Evolutionary conservation across 371 early-diverging fungal genomes (phyloP).

Genomic region (Rhizopus stolonifer): DNA sequence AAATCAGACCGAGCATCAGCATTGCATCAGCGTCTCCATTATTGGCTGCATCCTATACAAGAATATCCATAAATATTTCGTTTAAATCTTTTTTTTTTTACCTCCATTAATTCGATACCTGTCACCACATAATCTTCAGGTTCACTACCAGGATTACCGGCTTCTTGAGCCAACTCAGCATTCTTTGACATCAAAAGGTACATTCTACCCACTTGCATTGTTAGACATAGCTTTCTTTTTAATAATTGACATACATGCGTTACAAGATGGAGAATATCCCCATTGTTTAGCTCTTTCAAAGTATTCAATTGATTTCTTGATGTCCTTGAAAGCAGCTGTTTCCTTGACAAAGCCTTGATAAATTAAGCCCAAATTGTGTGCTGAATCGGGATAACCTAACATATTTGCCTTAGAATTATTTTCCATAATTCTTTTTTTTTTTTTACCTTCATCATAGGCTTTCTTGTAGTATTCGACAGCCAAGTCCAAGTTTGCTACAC

Average conservation of each 20-base stretch:
- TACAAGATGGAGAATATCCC: constrained; percentile 57
- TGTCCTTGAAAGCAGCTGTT: constrained; percentile 39
- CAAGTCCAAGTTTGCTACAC: constrained; percentile 37
- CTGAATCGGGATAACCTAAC: constrained; percentile 59
- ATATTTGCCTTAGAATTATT: not conserved
- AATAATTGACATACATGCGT: constrained; percentile 36
- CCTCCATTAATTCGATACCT: constrained; percentile 58
- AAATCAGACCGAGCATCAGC: constrained; percentile 59
- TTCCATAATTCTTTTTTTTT: not conserved
- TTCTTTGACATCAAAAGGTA: constrained; percentile 52
- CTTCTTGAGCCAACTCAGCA: constrained; percentile 38
- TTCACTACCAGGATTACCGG: constrained; percentile 44
- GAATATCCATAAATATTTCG: not conserved
- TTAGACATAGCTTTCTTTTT: not conserved
- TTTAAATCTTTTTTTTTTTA: not conserved
- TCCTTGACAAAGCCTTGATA: constrained; percentile 51
- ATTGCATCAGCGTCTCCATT: constrained; percentile 58
- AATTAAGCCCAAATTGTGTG: constrained; percentile 60
- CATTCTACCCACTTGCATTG: constrained; percentile 37
- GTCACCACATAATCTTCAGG: constrained; percentile 56
- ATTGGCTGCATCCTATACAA: constrained; percentile 43
- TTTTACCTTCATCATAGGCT: constrained; percentile 53
- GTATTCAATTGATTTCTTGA: constrained; percentile 51
- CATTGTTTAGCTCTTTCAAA: constrained; percentile 54
- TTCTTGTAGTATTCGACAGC: constrained; percentile 55